A percentile compares a stretch with the other conserved stretches of the same genome.
Conservation (phyloP, 75 land plant species). For the Cryptomeria japonica region DNA sequence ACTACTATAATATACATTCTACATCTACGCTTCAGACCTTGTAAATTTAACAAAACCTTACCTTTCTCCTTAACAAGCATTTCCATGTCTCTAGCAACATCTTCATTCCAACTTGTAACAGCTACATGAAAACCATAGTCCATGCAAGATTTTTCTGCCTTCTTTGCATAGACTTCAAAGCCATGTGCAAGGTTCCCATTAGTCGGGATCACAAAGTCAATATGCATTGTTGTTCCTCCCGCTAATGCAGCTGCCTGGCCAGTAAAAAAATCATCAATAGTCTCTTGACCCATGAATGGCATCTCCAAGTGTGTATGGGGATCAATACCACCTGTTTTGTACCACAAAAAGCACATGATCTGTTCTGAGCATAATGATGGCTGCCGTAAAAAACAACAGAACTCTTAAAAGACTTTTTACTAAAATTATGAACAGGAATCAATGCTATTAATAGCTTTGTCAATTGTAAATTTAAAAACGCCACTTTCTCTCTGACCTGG, state of each 20-base stretch:
- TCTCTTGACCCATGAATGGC: conserved; percentile 84
- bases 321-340: conserved; percentile 87
- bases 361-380: not conserved
- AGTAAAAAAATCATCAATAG: conserved; percentile 87
- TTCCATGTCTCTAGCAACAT: conserved; percentile 90
- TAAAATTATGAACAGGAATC: not conserved
- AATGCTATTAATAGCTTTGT: not conserved
- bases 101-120: conserved; percentile 89
- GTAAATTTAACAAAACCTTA: conserved; percentile 9
- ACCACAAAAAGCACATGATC: not conserved
- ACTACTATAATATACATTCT: conserved; percentile 2
- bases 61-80: conserved; percentile 92
- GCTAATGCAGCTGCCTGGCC: conserved; percentile 97
- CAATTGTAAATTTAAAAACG: not conserved
- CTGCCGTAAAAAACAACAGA: not conserved
- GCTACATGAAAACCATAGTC: conserved; percentile 99
- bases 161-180: conserved; percentile 65
- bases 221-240: conserved; percentile 99
- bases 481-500: conserved; percentile 58
- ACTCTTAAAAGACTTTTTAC: not conserved
- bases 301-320: conserved; percentile 94
- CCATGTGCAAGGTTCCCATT: conserved; percentile 77
- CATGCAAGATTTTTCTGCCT: conserved; percentile 86
- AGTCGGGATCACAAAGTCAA: conserved; percentile 95
- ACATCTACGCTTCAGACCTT: not conserved